phyloP scores from a whole-genome alignment of 495 filamentous ascomycete species.

The Copromyces sp. region DNA sequence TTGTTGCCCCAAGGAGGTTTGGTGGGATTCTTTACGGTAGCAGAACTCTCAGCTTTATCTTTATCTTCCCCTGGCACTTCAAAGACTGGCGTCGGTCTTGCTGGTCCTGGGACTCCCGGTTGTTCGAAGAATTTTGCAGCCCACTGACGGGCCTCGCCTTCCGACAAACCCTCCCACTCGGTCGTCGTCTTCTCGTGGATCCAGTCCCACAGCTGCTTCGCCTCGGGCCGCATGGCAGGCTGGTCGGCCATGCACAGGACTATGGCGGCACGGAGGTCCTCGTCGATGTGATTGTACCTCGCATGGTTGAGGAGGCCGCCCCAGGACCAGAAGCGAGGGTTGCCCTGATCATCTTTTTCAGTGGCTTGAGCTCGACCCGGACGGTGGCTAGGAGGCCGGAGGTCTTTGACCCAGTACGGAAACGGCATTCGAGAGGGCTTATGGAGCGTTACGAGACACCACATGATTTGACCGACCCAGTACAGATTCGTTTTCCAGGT shows the following conservation, averaged over 20 bases:
- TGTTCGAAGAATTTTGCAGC: not conserved
- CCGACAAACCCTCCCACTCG: not conserved
- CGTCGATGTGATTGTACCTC: not conserved
- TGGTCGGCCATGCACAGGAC: not conserved
- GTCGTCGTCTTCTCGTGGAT: not conserved
- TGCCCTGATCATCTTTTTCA: not conserved
- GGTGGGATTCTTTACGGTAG: not conserved
- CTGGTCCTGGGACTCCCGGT: not conserved
- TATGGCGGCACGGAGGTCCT: not conserved
- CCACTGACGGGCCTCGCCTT: not conserved
- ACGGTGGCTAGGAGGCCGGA: not conserved
- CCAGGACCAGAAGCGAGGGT: not conserved
- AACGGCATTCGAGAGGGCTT: not conserved
- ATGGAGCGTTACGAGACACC: not conserved
- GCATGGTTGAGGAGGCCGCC: not conserved
- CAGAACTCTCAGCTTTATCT: not conserved
- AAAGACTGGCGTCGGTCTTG: not conserved
- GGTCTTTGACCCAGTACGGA: not conserved
- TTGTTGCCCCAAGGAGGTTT: not conserved
- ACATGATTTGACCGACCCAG: not conserved
- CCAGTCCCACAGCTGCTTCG: not conserved
- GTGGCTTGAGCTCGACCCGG: not conserved
- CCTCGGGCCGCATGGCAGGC: not conserved
- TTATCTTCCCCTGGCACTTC: not conserved
- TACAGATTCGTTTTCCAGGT: not conserved